A percentile compares a stretch with the other conserved stretches of the same genome.
phyloP scores from a whole-genome alignment of 495 filamentous ascomycete species.

The Aspergillus saccharolyticus region DNA sequence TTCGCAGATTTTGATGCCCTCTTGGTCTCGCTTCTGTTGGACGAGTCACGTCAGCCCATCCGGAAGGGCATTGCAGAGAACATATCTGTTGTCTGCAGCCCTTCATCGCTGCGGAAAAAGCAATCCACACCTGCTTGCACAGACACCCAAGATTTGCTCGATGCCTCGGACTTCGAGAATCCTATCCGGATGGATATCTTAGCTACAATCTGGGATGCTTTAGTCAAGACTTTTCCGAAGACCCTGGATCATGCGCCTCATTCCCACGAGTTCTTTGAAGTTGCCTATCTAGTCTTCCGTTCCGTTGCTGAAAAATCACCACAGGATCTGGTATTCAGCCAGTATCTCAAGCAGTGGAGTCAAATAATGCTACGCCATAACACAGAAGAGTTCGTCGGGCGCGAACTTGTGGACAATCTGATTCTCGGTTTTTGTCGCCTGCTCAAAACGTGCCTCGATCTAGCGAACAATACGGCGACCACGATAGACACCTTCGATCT shows the following conservation, averaged over 20 bases:
- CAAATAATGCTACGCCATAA: conserved; percentile 49
- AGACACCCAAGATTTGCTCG: conserved; percentile 10
- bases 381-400: conserved; percentile 51
- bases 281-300: conserved; percentile 48
- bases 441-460: conserved; percentile 44
- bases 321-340: conserved; percentile 44
- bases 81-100: conserved; percentile 29
- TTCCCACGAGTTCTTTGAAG: conserved; percentile 54
- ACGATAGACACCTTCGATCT: conserved; percentile 46
- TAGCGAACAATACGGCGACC: conserved; percentile 39
- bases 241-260: conserved; percentile 38
- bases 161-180: conserved; percentile 16
- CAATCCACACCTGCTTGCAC: conserved; percentile 8
- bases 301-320: conserved; percentile 49
- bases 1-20: conserved; percentile 39
- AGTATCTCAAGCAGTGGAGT: conserved; percentile 50
- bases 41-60: conserved; percentile 29
- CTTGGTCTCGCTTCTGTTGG: conserved; percentile 30
- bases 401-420: conserved; percentile 44
- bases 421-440: conserved; percentile 45
- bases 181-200: conserved; percentile 37
- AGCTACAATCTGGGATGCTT: conserved; percentile 47
- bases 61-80: conserved; percentile 35
- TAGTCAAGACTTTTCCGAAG: conserved; percentile 46
- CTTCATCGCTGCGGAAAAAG: conserved; percentile 26